Conservation (phyloP, 73 alveolate genomes). For the Paramecium tetraurelia region DNA sequence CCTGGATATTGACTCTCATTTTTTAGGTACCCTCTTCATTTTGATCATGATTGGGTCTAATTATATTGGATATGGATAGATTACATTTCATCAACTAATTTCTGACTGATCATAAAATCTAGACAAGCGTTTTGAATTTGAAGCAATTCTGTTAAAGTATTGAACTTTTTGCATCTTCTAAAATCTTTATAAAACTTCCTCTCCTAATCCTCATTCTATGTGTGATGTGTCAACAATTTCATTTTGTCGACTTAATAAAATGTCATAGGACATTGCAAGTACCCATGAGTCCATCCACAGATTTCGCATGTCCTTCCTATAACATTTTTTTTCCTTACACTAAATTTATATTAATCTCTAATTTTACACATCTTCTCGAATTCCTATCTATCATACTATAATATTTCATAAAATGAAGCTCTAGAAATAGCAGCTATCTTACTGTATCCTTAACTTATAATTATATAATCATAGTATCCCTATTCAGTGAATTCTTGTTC, state of each 20-base stretch:
- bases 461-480: conserved; percentile 30
- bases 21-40: neutral
- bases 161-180: neutral
- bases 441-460: conserved; percentile 22
- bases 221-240: neutral
- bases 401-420: neutral
- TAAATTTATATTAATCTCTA: conserved; percentile 17
- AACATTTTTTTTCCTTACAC: neutral
- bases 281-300: conserved; percentile 54
- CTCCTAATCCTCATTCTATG: neutral
- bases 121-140: neutral
- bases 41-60: neutral
- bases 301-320: conserved; percentile 27
- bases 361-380: conserved; percentile 1
- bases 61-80: neutral
- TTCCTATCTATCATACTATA: neutral
- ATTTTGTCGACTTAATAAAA: neutral
- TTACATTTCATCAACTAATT: conserved; percentile 17
- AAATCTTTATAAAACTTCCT: neutral
- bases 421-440: neutral
- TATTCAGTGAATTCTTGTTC: conserved; percentile 22
- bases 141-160: neutral
- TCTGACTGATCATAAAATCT: neutral
- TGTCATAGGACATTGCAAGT: conserved; percentile 24
- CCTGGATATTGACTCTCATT: neutral